phyloP scores from a whole-genome alignment of 2,329 filamentous ascomycete species.

The Paracoccidioides lutzii region DNA sequence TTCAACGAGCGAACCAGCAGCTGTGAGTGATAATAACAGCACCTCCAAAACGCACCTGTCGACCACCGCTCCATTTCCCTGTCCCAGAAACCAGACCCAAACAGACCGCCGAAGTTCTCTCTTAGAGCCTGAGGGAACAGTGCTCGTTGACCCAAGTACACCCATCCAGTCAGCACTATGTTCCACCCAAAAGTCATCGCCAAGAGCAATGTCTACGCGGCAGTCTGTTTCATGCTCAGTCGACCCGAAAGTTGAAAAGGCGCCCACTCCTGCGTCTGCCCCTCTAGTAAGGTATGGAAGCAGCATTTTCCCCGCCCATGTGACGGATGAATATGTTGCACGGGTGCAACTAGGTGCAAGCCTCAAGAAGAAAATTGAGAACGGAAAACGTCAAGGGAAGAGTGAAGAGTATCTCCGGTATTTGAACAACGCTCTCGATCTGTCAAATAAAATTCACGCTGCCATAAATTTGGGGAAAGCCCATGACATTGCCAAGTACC shows the following conservation, averaged over 20 bases:
- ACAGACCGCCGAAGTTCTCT: neutral
- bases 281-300: neutral
- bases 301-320: neutral
- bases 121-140: neutral
- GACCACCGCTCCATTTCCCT: neutral
- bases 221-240: constrained; percentile 1
- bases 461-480: neutral
- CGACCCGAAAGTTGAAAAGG: neutral
- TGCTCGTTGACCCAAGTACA: neutral
- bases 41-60: neutral
- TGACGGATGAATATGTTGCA: neutral
- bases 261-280: neutral
- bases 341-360: neutral
- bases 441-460: neutral
- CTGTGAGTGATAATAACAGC: neutral
- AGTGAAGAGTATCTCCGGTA: neutral
- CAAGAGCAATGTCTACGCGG: neutral
- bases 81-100: neutral
- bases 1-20: neutral
- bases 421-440: neutral
- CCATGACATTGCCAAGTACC: neutral
- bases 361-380: neutral
- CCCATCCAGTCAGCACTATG: neutral
- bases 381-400: neutral
- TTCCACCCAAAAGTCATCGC: neutral